Evolutionary conservation across 169 alveolate genomes (phyloP), one percentile per base, ranked within the genome.

Genomic region (Nephromyces sp.): DNA sequence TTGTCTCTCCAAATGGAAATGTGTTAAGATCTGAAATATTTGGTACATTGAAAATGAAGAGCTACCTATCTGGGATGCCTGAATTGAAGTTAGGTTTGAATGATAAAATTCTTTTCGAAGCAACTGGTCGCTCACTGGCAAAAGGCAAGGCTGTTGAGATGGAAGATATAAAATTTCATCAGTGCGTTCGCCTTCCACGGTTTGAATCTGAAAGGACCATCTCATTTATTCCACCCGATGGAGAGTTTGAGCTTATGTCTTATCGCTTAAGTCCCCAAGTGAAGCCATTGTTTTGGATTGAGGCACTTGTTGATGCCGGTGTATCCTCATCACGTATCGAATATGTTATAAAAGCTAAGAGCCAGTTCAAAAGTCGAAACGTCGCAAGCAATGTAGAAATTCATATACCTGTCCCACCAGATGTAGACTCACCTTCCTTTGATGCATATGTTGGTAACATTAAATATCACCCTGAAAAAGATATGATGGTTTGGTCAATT

Each of bases 161-260:
- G 90, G 99, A 97, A 80, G 99, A 97, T 81, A 93, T 97, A 53
- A 95, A 95, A 81, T 97, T 97, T 89, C 99, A 97, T 77, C 97
- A 96, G 73, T 96, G 87, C 70, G 89, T 87, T 43, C 86, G 86
- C 33, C 83, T 87, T 22, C 89, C 95, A 4, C 87, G 94, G 68
- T 95, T 95, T 77, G 97, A 95, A 82, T 86, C 88, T 69, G 99
- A 97, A 74, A 87, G 99, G 73, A 92, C 98, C 24, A 97, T 97
- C 33, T 89, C 96, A 65, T 97, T 97, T 85, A 94, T 95, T 30
- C 99, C 99, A 3, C 99, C 99, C 15, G 99, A 97, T 83, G 99
- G 99, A 6, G 98, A 93, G 79, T 97, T 96, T 83, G 98, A 95
- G 82, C 90, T 97, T 31, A 95, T 97, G 98, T 90, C 97, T 21